Evolutionary conservation across 1,284 basidiomycete genomes (phyloP), one percentile per base, ranked within the genome.

Genomic region (Mycena citricolor): DNA sequence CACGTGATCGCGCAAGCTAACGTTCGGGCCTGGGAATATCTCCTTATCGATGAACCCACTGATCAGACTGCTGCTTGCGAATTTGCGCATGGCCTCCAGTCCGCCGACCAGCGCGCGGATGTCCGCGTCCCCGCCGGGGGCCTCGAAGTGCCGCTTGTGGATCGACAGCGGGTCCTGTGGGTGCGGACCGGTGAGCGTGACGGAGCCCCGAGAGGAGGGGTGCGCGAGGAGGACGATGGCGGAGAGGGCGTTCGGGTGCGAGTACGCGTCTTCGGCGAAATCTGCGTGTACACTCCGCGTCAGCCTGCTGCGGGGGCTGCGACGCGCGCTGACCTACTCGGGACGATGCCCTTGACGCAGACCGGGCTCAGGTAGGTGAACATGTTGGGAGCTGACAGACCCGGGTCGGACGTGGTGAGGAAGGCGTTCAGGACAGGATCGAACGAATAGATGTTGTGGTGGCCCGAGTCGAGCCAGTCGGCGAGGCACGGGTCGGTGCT

Each of bases 141-240:
- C 53, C 34, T 64, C 59, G 40, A 64, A 65, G 31, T 55, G 63
- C 2, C 43, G 42, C 38, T 65, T 65, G 38, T 60, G 55, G 35
- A 65, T 64, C 23, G 54, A 36, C 17, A 61, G 54, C 1, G 14
- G 32, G 32, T 63, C 61, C 48, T 65, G 62, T 11, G 61, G 61
- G 31, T 51, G 44, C 5, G 44, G 21, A 12, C 49, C 49, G 1
- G 49, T 51, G 40, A 51, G 51, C 1, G 35, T 32, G 11, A 52
- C 51, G 39, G 36, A 42, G 11, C 51, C 51, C 28, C 47, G 46
- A 13, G 51, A 52, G 22, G 49, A 51, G 8, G 49, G 49, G 23
- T 51, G 49, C 8, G 49, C 36, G 21, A 36, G 42, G 22, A 51
- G 47, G 20, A 48, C 42, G 36, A 52, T 40, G 2, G 42, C 46